Conservation (phyloP, 164 flowering plant genomes). For the Berberis thunbergii region DNA sequence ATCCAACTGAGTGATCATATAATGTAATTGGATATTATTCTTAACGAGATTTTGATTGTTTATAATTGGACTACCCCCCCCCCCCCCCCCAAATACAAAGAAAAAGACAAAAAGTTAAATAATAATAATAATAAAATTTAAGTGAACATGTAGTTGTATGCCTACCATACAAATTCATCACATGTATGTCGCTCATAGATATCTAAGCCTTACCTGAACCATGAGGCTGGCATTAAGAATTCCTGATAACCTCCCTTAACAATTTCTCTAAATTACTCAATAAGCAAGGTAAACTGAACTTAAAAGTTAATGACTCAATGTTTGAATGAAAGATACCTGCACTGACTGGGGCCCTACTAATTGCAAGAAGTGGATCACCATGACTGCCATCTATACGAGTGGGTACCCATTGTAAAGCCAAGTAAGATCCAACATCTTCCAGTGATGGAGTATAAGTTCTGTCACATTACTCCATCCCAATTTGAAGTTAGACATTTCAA, state of each 20-base stretch:
- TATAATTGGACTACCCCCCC: too few relatives aligned
- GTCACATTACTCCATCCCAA: conserved; percentile 14
- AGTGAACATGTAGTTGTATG: background rate
- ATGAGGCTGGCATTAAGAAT: background rate
- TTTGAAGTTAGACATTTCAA: background rate
- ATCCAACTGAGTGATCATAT: too few relatives aligned
- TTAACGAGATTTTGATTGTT: too few relatives aligned
- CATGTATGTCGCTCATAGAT: background rate
- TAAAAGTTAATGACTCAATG: background rate
- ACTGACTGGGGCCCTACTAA: conserved; percentile 48
- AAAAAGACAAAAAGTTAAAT: too few relatives aligned
- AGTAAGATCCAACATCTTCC: conserved; percentile 84
- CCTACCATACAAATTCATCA: background rate
- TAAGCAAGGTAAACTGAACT: too few relatives aligned
- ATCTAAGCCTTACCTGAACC: background rate
- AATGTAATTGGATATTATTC: too few relatives aligned
- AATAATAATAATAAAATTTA: too few relatives aligned
- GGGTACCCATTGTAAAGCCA: conserved; percentile 81
- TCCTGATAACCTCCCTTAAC: too few relatives aligned
- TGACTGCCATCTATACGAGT: conserved; percentile 69
- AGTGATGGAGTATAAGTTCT: conserved; percentile 77
- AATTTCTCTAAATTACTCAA: too few relatives aligned
- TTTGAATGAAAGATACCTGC: conserved; percentile 45
- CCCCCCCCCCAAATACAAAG: too few relatives aligned
- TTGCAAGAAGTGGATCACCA: conserved; percentile 63